These are phyloP conservation scores for Penicillium sp. DNA, from an alignment of 2,329 filamentous ascomycete species.

Conservation along the genomic window DNA sequence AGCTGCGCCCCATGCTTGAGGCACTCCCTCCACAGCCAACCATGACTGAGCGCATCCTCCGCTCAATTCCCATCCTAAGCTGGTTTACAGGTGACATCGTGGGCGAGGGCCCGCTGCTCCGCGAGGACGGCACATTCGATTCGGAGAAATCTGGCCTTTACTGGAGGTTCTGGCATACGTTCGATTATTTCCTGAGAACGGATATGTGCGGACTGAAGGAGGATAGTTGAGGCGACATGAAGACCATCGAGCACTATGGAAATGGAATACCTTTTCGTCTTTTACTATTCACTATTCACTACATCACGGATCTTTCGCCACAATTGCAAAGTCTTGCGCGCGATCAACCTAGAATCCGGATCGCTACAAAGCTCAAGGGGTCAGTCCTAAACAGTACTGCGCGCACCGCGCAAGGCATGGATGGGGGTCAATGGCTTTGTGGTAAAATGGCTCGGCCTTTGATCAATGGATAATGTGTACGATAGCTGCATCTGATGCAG, in stretches of 20 bases:
- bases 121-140: conserved; percentile 61
- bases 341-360: not conserved
- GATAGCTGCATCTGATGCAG: conserved; percentile 18
- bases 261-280: not conserved
- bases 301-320: not conserved
- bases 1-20: conserved; percentile 67
- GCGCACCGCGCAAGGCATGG: not conserved
- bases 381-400: not conserved
- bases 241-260: not conserved
- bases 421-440: not conserved
- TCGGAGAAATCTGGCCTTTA: conserved; percentile 63
- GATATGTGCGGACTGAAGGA: conserved; percentile 62
- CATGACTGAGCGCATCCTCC: conserved; percentile 62
- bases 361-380: not conserved
- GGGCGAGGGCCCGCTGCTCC: conserved; percentile 47
- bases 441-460: not conserved
- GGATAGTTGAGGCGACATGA: conserved; percentile 39
- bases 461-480: conserved; percentile 13
- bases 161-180: conserved; percentile 59
- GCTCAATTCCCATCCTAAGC: conserved; percentile 66
- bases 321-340: not conserved
- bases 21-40: conserved; percentile 70
- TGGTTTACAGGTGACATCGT: conserved; percentile 65
- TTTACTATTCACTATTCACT: not conserved
- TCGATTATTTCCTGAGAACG: conserved; percentile 58